phyloP scores from a whole-genome alignment of 1,284 basidiomycete genomes.

The Psilocybe mexicana region DNA sequence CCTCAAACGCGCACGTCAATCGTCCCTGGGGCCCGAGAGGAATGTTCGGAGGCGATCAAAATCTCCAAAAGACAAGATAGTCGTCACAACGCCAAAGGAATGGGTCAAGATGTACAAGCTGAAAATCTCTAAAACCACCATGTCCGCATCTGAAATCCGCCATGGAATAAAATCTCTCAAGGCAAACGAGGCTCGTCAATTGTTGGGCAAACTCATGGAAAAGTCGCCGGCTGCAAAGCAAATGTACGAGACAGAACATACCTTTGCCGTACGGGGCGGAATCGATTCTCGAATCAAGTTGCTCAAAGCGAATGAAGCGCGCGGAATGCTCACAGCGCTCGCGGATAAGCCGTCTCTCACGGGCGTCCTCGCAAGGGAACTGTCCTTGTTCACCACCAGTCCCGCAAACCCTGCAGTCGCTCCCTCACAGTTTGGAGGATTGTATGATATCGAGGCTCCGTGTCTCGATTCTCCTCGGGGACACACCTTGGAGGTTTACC shows the following conservation, averaged over 20 bases:
- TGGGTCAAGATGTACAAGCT: slow-evolving; percentile 19
- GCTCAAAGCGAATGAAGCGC: too few species aligned
- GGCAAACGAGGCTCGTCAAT: neutral
- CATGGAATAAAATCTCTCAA: neutral
- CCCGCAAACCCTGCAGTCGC: neutral
- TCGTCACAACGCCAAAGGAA: neutral
- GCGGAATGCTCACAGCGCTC: too few species aligned
- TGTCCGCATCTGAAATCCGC: neutral
- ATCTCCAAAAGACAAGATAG: too few species aligned
- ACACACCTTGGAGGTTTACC: slow-evolving; percentile 6
- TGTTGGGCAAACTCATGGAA: slow-evolving; percentile 3
- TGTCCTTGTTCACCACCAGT: too few species aligned
- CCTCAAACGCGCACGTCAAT: too few species aligned
- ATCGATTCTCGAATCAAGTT: neutral
- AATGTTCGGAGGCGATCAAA: too few species aligned
- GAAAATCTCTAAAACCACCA: neutral
- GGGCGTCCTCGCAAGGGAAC: too few species aligned
- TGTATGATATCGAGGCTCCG: slow-evolving; percentile 8
- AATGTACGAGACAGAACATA: neutral
- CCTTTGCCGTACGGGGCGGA: neutral
- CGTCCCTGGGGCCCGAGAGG: too few species aligned
- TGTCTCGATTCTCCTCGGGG: neutral
- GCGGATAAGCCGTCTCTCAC: too few species aligned
- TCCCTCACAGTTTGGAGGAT: neutral
- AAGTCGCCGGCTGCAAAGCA: neutral